Evolutionary conservation across 805 yeast species (phyloP).

Genomic region (Tetrapisispora pingtungensis): DNA sequence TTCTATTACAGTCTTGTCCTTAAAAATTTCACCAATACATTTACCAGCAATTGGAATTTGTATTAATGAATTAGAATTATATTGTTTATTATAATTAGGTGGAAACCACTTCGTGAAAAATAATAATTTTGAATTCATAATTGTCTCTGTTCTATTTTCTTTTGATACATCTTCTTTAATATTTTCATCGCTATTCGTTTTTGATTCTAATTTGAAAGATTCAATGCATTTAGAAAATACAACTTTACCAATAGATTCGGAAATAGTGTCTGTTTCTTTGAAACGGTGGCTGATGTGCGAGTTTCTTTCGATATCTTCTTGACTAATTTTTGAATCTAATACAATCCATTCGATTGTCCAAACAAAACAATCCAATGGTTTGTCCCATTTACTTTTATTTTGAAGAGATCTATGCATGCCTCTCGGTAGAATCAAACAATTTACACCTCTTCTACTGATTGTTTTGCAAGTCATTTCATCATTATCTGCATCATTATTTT

Average conservation of each 20-base stretch:
- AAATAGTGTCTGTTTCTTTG: constrained; percentile 25
- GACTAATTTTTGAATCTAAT: not conserved
- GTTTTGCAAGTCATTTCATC: constrained; percentile 12
- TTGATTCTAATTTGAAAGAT: constrained; percentile 6
- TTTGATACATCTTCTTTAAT: constrained; percentile 5
- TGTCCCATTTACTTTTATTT: constrained; percentile 66
- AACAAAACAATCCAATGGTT: constrained; percentile 44
- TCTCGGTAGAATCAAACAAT: constrained; percentile 49
- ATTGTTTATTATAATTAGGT: constrained; percentile 20
- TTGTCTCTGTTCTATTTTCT: constrained; percentile 9
- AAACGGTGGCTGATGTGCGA: constrained; percentile 32
- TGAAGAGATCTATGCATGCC: constrained; percentile 62
- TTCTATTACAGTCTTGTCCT: constrained; percentile 56
- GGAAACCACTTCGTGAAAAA: constrained; percentile 27
- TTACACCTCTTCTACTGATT: constrained; percentile 52
- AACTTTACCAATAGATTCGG: constrained; percentile 26
- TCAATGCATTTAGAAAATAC: constrained; percentile 22
- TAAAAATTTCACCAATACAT: constrained; percentile 41
- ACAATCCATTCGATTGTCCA: constrained; percentile 79
- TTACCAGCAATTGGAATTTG: constrained; percentile 26
- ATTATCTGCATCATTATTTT: constrained; percentile 2
- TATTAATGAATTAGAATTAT: constrained; percentile 32
- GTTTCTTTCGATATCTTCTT: too few relatives aligned
- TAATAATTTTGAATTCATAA: constrained; percentile 11
- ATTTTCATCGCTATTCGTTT: not conserved